Percentiles rank a stretch among this genome's conserved stretches.
Conservation (phyloP, 768 basidiomycete genomes). For the Lenzites betulinus region DNA sequence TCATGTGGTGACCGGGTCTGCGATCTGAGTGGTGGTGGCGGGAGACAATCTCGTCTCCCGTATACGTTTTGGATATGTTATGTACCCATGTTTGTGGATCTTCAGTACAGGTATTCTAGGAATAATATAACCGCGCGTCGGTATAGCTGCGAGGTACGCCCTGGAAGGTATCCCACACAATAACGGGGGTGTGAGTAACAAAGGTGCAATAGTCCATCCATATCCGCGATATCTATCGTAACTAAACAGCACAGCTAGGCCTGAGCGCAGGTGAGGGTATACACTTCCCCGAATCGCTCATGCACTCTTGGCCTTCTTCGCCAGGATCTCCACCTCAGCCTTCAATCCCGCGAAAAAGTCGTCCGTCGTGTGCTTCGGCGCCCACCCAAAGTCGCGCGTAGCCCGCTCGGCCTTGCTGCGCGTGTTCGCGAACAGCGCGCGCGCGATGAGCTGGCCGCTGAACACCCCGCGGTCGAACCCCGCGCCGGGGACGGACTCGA, state of each 20-base stretch:
- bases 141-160: no score
- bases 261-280: no score
- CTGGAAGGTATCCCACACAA: no score
- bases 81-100: no score
- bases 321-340: conserved; percentile 40
- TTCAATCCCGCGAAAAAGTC: conserved; percentile 53
- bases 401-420: conserved; percentile 34
- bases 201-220: no score
- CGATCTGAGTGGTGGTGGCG: not conserved
- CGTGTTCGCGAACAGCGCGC: conserved; percentile 19
- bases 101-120: not conserved
- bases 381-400: conserved; percentile 49
- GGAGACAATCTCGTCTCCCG: conserved; percentile 19
- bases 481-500: not conserved
- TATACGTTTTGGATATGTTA: conserved; percentile 44
- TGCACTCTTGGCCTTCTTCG: not conserved
- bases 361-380: conserved; percentile 45
- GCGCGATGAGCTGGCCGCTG: not conserved
- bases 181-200: no score
- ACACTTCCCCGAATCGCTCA: not conserved
- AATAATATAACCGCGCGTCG: not conserved
- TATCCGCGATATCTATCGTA: no score
- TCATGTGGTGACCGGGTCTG: not conserved
- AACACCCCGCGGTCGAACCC: not conserved
- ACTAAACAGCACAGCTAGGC: no score